Evolutionary conservation across 305 asterid species (phyloP).

Genomic region (Plantago lanceolata): DNA sequence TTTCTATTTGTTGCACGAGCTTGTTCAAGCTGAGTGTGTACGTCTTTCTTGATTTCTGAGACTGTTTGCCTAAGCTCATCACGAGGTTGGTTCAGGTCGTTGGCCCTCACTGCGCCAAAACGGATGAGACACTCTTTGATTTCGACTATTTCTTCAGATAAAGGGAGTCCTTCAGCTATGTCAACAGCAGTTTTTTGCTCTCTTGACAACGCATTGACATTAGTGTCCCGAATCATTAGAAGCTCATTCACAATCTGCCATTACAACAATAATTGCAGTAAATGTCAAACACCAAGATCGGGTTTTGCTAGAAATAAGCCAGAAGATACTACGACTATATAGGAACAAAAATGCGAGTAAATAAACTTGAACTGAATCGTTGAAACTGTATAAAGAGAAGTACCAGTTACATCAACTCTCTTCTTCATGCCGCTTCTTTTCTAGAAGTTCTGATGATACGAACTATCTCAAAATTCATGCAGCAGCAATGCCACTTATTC

Average conservation of each 20-base stretch:
- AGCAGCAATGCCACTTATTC: too few species aligned
- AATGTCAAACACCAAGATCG: slow-evolving; percentile 2
- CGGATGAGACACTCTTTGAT: slow-evolving; percentile 60
- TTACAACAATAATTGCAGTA: neutral
- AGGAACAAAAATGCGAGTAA: neutral
- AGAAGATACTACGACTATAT: neutral
- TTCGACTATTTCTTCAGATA: slow-evolving; percentile 68
- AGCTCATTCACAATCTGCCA: slow-evolving; percentile 74
- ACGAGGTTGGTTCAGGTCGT: slow-evolving; percentile 80
- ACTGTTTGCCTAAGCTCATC: slow-evolving; percentile 79
- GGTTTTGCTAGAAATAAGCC: neutral
- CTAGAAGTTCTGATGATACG: too few species aligned
- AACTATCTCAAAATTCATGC: too few species aligned
- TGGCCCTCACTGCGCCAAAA: slow-evolving; percentile 68
- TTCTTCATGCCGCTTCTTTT: too few species aligned
- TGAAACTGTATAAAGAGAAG: slow-evolving; percentile 9
- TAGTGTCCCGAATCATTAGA: slow-evolving; percentile 61
- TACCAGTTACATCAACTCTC: too few species aligned
- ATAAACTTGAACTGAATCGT: neutral
- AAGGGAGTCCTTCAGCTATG: slow-evolving; percentile 75
- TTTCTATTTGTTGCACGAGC: slow-evolving; percentile 74
- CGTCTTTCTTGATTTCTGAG: slow-evolving; percentile 71
- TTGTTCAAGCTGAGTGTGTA: slow-evolving; percentile 77
- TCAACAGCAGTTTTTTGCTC: slow-evolving; percentile 84
- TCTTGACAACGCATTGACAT: slow-evolving; percentile 73